phyloP scores from a whole-genome alignment of 2,329 filamentous ascomycete genomes.

The Fusarium sp. region DNA sequence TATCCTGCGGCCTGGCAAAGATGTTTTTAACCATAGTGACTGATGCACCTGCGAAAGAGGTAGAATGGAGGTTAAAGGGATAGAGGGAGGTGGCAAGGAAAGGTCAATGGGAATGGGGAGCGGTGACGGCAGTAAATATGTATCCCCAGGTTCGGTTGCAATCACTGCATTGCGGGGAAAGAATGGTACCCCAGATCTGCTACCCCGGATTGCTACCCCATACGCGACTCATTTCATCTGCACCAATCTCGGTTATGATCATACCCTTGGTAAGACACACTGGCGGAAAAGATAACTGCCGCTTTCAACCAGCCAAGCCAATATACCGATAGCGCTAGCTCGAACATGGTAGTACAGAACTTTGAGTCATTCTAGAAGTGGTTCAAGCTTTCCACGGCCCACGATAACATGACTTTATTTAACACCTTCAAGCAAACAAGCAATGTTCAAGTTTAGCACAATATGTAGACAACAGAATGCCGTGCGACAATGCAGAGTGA shows the following conservation, averaged over 20 bases:
- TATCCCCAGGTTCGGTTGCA: background rate
- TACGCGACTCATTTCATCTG: background rate
- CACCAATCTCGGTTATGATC: background rate
- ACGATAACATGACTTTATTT: background rate
- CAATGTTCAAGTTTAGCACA: background rate
- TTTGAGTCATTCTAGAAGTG: background rate
- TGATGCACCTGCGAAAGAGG: background rate
- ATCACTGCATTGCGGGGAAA: background rate
- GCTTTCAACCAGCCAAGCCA: background rate
- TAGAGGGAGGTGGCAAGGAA: background rate
- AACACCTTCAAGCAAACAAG: background rate
- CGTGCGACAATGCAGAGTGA: background rate
- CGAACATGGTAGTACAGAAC: background rate
- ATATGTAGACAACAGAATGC: background rate
- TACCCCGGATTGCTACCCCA: slow-evolving; percentile 5
- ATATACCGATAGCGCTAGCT: background rate
- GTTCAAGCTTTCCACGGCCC: background rate
- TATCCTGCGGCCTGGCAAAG: slow-evolving; percentile 1
- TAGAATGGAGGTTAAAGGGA: background rate
- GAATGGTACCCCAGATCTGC: background rate
- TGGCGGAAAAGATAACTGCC: slow-evolving; percentile 6
- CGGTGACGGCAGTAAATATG: background rate
- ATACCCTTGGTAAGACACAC: background rate
- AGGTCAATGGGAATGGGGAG: background rate
- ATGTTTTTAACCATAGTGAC: slow-evolving; percentile 1